Evolutionary conservation across 139 green algal species (phyloP).

Genomic region (Volvox africanus): DNA sequence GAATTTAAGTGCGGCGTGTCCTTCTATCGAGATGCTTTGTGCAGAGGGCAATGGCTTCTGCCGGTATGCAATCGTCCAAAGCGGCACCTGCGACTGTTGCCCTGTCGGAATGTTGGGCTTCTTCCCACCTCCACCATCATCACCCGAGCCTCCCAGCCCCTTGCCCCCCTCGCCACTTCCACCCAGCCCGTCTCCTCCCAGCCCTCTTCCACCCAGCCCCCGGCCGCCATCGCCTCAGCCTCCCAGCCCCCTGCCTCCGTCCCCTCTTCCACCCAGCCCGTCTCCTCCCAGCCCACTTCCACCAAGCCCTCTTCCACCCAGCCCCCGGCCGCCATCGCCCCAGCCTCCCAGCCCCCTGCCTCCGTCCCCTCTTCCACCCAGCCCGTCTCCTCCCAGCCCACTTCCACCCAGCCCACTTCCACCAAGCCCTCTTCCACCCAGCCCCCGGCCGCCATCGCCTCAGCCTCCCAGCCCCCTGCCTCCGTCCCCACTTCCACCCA

Average conservation of each 20-base stretch:
- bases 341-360: neutral
- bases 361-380: neutral
- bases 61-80: conserved; percentile 39
- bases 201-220: neutral
- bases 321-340: neutral
- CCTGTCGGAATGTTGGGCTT: conserved; percentile 34
- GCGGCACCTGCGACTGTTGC: conserved; percentile 49
- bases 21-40: conserved; percentile 39
- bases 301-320: neutral
- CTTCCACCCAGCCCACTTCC: too few relatives aligned
- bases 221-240: neutral
- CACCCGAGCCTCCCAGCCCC: neutral
- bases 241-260: neutral
- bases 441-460: neutral
- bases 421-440: too few relatives aligned
- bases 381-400: neutral
- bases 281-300: neutral
- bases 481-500: neutral
- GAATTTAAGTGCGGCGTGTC: neutral
- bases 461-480: neutral
- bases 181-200: too few relatives aligned
- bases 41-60: conserved; percentile 32
- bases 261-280: neutral
- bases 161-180: neutral
- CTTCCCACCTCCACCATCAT: conserved; percentile 39